phyloP scores from a whole-genome alignment of 257 asterid species.

The Paulownia fortunei region DNA sequence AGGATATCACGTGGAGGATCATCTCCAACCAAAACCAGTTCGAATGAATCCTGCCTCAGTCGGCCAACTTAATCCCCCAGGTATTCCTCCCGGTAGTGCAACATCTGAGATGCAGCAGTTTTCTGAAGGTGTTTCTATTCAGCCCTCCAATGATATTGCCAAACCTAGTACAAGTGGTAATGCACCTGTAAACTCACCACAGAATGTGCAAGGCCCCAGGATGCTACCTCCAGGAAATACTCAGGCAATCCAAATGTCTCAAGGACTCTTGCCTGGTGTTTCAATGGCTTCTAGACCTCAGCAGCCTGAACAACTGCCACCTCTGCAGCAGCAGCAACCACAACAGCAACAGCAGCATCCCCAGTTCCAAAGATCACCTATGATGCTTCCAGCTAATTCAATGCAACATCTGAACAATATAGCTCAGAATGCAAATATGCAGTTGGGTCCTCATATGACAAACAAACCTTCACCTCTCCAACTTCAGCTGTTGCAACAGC shows the following conservation, averaged over 20 bases:
- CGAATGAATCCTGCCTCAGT: conserved; percentile 47
- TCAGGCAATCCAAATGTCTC: conserved; percentile 78
- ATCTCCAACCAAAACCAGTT: conserved; percentile 65
- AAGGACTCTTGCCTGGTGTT: conserved; percentile 65
- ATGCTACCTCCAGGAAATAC: conserved; percentile 69
- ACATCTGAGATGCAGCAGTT: conserved; percentile 70
- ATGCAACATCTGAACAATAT: conserved; percentile 64
- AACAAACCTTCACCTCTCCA: conserved; percentile 62
- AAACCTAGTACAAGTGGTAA: conserved; percentile 58
- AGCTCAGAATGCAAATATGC: conserved; percentile 73
- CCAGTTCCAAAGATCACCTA: conserved; percentile 79
- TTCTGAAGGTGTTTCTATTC: conserved; percentile 67
- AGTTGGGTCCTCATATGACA: conserved; percentile 60
- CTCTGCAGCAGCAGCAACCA: conserved; percentile 61
- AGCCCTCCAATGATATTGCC: conserved; percentile 50
- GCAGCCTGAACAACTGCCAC: conserved; percentile 64
- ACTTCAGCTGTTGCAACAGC: conserved; percentile 74
- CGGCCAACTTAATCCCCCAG: conserved; percentile 52
- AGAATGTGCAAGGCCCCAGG: conserved; percentile 59
- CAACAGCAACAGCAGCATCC: conserved; percentile 65
- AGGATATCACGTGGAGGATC: conserved; percentile 78
- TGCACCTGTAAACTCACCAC: conserved; percentile 52
- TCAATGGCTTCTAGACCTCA: conserved; percentile 71
- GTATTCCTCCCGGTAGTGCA: conserved; percentile 46
- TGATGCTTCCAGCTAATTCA: conserved; percentile 70